Conservation (phyloP, 1,284 basidiomycete species). For the Marasmius tenuissimus region DNA sequence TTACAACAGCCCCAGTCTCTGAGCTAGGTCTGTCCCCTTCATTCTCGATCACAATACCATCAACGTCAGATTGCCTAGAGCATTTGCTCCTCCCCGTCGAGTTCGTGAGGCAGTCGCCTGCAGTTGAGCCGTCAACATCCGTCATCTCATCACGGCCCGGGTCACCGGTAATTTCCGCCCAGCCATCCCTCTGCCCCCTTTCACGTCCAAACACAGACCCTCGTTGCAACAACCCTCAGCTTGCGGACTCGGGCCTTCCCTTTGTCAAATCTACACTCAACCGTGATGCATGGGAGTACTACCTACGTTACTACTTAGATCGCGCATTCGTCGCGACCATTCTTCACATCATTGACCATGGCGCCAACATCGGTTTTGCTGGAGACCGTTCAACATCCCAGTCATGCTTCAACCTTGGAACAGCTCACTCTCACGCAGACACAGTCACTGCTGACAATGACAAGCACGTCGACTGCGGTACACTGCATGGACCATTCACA, state of each 20-base stretch:
- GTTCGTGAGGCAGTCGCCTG: no score
- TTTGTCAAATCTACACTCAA: background rate
- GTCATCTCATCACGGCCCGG: no score
- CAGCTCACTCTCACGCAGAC: background rate
- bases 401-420: no score
- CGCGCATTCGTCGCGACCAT: background rate
- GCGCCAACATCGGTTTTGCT: background rate
- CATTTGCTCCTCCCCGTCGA: no score
- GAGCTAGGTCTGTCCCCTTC: no score
- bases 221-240: background rate
- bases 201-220: background rate
- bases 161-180: no score
- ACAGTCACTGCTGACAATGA: slow-evolving; percentile 14
- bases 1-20: no score
- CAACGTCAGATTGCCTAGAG: no score
- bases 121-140: no score
- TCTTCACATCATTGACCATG: no score
- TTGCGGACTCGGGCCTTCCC: background rate
- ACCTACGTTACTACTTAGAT: background rate
- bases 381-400: background rate
- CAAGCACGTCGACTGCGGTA: slow-evolving; percentile 12
- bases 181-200: no score
- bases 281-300: background rate
- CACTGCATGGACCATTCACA: slow-evolving; percentile 25
- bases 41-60: no score